phyloP scores from a whole-genome alignment of 805 yeast genomes.

The Lachancea thermotolerans region DNA sequence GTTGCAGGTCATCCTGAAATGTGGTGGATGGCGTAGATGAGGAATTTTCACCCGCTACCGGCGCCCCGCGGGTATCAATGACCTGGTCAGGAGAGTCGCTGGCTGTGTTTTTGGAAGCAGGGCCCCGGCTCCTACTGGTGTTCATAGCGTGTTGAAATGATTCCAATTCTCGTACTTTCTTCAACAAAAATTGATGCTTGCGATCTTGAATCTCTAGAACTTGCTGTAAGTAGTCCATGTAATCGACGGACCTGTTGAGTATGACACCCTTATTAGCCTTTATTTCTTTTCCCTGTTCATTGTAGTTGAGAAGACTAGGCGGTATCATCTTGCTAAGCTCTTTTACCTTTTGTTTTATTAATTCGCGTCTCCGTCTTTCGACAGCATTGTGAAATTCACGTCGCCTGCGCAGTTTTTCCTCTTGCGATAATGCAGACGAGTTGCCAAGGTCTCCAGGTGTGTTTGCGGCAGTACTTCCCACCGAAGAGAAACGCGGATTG shows the following conservation, averaged over 20 bases:
- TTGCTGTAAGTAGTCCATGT: slow-evolving; percentile 57
- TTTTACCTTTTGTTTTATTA: slow-evolving; percentile 81
- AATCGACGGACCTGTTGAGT: slow-evolving; percentile 71
- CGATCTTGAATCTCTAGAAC: slow-evolving; percentile 52
- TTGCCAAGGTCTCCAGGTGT: slow-evolving; percentile 19
- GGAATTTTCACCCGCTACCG: slow-evolving; percentile 3
- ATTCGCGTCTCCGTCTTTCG: slow-evolving; percentile 84
- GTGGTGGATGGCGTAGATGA: slow-evolving; percentile 7
- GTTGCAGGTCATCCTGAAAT: slow-evolving; percentile 23
- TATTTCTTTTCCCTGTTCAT: slow-evolving; percentile 49
- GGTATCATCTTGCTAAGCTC: slow-evolving; percentile 80
- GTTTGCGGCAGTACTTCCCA: slow-evolving; percentile 36
- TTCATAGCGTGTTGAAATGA: slow-evolving; percentile 6
- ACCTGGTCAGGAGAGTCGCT: slow-evolving; percentile 20
- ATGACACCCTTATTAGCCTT: slow-evolving; percentile 82
- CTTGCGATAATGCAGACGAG: slow-evolving; percentile 30
- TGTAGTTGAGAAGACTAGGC: slow-evolving; percentile 52
- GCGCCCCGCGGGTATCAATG: slow-evolving; percentile 21
- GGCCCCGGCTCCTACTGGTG: background rate
- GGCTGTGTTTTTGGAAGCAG: background rate
- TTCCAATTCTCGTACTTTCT: slow-evolving; percentile 34
- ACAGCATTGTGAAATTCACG: slow-evolving; percentile 92
- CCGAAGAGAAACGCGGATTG: slow-evolving; percentile 29
- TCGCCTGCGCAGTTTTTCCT: slow-evolving; percentile 67
- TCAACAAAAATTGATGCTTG: slow-evolving; percentile 37